phyloP scores from a whole-genome alignment of 73 alveolate genomes.

The Symbiodinium natans region DNA sequence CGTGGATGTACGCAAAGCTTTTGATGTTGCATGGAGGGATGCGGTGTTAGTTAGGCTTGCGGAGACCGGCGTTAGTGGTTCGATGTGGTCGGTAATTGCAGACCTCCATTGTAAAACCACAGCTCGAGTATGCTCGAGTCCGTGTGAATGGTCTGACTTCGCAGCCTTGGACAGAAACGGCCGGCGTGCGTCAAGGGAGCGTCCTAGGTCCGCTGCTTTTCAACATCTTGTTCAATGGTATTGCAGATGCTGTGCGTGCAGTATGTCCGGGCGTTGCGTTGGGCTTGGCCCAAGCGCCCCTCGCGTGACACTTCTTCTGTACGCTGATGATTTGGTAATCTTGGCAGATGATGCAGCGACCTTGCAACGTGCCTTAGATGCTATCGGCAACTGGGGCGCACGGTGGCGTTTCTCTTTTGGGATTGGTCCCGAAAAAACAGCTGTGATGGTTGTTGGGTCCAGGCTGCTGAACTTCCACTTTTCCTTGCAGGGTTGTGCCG shows the following conservation, averaged over 20 bases:
- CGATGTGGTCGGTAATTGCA: background rate
- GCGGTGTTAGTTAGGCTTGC: background rate
- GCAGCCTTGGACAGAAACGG: background rate
- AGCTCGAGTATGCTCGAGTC: background rate
- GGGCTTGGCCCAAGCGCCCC: background rate
- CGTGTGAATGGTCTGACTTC: background rate
- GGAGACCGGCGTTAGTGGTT: background rate
- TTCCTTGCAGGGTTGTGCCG: background rate
- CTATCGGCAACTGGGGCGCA: background rate
- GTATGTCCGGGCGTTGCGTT: background rate
- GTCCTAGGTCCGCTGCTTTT: background rate
- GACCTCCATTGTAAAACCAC: background rate
- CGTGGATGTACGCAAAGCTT: background rate
- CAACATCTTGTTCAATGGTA: background rate
- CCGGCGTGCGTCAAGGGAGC: background rate
- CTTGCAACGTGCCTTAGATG: background rate
- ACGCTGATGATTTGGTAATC: background rate
- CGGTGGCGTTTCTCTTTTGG: background rate
- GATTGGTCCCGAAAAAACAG: background rate
- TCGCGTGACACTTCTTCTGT: background rate
- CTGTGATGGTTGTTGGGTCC: background rate
- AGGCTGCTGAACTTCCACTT: background rate
- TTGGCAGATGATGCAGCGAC: background rate
- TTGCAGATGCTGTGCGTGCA: background rate
- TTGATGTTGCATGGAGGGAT: background rate